Evolutionary conservation across 257 asterid species (phyloP), one percentile per base, ranked within the genome.

Genomic region (Parsonsia alboflavescens): DNA sequence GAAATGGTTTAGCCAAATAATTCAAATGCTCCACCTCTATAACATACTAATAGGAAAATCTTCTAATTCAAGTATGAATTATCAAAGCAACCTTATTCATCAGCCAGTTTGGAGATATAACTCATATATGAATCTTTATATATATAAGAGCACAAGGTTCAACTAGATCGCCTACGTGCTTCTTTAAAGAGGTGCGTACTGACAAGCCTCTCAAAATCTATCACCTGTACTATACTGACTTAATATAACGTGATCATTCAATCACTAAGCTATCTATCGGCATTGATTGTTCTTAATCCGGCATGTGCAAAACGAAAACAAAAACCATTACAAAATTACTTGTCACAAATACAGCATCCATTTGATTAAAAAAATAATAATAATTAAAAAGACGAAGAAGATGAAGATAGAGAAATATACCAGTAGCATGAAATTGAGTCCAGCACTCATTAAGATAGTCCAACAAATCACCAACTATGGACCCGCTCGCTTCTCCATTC

Each of bases 401-500:
- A n/a, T n/a, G 3, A 44, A 68, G 41, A 52, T 54, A 21, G 5
- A 71, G 42, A 50, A 68, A 53, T 36, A 58, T 83, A 95, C 99
- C 98, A 62, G 99, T 92, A 73, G 99, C 99, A 80, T 95, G 98
- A 81, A 95, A 95, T 70, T 90, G 99, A 52, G 98, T 95, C 98
- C 99, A 95, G 2, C 97, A 95, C 83, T 95, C 97, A 58, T 95
- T 95, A 63, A 95, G 98, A 86, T 88, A 95, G 71, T 95, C 98
- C 80, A 92, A 82, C 76, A 95, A 88, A 80, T 90, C 97, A 16
- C 90, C 85, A 61, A 95, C 96, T 68, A 95, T 84, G 21, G 98
- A 90, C 63, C 82, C 79, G 74, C 84, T 75, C 67, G 89, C 76
- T 71, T 88, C 89, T 52, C 81, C 52, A 71, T 71, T 71, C 39